Base-by-base conservation (phyloP, 305 asterid species). In the Salvia sclarea region DNA sequence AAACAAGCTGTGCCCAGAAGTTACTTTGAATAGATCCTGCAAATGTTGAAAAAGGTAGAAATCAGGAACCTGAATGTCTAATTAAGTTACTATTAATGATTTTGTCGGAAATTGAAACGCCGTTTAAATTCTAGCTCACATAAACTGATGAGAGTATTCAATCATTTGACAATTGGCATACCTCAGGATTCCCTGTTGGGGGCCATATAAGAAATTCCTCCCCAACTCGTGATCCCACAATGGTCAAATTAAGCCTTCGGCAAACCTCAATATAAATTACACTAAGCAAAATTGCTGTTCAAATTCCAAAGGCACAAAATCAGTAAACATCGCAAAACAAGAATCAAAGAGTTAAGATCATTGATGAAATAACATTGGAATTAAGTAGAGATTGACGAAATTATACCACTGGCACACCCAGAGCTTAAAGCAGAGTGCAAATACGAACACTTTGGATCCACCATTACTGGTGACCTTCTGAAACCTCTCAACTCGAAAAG, bases 141-240 rank as follows among this genome's bases (percentile, higher is more conserved):
- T 43, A 37, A 40, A 8, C 9, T 33, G 4, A 52, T 28, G 33
- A 1, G 24, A 55, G 55, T 11, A 38, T 47, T 62, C 6, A 64
- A 44, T 44, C 45, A 28, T 25, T 58, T 21, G 22, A 16, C 57
- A 49, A 79, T 43, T 44, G 59, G 20, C 74, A 25, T 68, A 93
- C 98, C 96, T 93, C 97, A n/a, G 90, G 98, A 80, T 93, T 85
- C 75, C 86, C 91, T 3, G 95, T 87, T 67, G 78, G 86, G 67
- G 96, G 98, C 98, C 98, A 90, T 80, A 93, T 88, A 79, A 93
- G 79, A 81, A 93, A 93, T 44, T 90, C 97, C 78, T 90, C 98
- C 83, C 96, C 97, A 82, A 93, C 97, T 72, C 89, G 92, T 77
- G 98, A 88, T 77, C 97, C 96, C 69, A 90, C 91, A 69, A 93